These are phyloP conservation scores for Fagus crenata DNA, from an alignment of 306 rosid genomes.

Conservation along the genomic window DNA sequence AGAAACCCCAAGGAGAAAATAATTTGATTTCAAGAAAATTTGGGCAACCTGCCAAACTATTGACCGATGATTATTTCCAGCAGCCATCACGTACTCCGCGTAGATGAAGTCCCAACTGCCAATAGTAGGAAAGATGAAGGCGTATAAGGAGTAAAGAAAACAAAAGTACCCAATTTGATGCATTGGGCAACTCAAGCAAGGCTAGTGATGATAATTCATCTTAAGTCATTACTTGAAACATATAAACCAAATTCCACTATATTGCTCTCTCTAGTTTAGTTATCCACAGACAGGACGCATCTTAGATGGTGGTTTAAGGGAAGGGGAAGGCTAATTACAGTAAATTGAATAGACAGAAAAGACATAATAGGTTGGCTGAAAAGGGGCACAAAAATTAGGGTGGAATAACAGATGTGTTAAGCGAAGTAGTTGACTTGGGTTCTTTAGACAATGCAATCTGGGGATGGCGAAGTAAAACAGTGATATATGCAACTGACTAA, in stretches of 20 bases:
- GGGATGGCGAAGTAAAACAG: neutral
- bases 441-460: neutral
- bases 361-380: neutral
- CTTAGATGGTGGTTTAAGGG: neutral
- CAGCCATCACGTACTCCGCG: slow-evolving; percentile 96
- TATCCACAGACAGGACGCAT: neutral
- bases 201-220: neutral
- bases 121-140: slow-evolving; percentile 26
- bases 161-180: neutral
- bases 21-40: slow-evolving; percentile 22
- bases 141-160: slow-evolving; percentile 7
- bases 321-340: neutral
- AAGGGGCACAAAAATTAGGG: neutral
- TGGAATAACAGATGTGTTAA: neutral
- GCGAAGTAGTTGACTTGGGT: neutral
- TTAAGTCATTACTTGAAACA: slow-evolving; percentile 19
- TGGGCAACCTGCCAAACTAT: slow-evolving; percentile 91
- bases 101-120: slow-evolving; percentile 99
- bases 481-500: neutral
- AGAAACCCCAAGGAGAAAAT: slow-evolving; percentile 6
- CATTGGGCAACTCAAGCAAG: slow-evolving; percentile 13
- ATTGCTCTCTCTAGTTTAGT: neutral
- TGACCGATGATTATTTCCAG: slow-evolving; percentile 87
- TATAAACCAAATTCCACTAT: neutral
- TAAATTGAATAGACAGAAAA: neutral